Evolutionary conservation across 345 rosid species (phyloP), one percentile per base, ranked within the genome.

Genomic region (Microcos paniculata): DNA sequence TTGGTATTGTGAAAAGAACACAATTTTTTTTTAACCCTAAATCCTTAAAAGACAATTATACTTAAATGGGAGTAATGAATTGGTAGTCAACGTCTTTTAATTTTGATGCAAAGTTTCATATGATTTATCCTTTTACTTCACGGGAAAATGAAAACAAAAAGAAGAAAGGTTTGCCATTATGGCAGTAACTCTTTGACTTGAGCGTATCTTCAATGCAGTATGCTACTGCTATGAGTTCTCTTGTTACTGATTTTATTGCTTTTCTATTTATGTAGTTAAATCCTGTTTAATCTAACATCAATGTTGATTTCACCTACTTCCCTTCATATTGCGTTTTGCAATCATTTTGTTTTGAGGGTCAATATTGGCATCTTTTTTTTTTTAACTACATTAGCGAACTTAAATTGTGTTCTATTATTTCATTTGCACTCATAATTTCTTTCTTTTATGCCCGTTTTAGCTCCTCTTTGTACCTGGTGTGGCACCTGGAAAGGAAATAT

Each of bases 401-500:
- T 62, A 16, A 33, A 58, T 5, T 42, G 8, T 19, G 53, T 73
- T 48, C 33, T 19, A 62, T 78, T 45, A 21, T 53, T 68, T 12
- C 51, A 13, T 59, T 31, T 21, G 62, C 75, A 48, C 57, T 61
- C 30, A 35, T 78, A 28, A 65, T 53, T 40, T 55, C 52, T 49
- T 57, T 28, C 4, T 45, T 59, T n/a, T 45, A 56, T 77, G 53
- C 78, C 73, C 58, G 70, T 30, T 59, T 48, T 78, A 92, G 99
- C 86, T 81, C 70, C 83, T 19, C 92, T 93, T 19, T 95, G 98
- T 78, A 82, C 82, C 79, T 93, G 99, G 96, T 95, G 99, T 87
- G 93, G 98, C 80, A 87, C 94, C 18, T 95, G 98, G 99, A 93
- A 87, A 85, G 99, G 98, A 83, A 89, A 88, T 82, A 87, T 90